These are phyloP conservation scores for Dactylellina parvicollis DNA, from an alignment of 2,329 filamentous ascomycete species.

Conservation along the genomic window DNA sequence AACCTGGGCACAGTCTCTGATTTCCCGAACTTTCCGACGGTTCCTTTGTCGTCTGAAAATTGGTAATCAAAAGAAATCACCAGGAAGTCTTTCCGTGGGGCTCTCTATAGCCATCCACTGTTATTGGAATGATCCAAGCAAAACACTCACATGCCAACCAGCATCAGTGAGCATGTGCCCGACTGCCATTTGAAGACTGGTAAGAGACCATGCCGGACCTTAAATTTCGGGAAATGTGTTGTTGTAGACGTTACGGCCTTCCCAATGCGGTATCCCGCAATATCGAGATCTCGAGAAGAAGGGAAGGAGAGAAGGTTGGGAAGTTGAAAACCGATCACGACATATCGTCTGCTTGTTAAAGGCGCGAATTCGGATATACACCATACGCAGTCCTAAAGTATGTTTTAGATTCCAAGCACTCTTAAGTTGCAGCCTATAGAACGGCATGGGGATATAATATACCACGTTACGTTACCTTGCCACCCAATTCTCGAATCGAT, in stretches of 20 bases:
- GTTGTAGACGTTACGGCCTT: constrained; percentile 24
- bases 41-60: constrained; percentile 1
- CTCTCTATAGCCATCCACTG: not conserved
- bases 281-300: not conserved
- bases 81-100: not conserved
- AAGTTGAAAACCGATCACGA: constrained; percentile 36
- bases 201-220: not conserved
- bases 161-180: not conserved
- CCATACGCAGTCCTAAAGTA: not conserved
- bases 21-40: not conserved
- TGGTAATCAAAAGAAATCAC: not conserved
- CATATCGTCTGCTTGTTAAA: constrained; percentile 35
- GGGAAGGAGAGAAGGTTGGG: constrained; percentile 25
- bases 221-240: constrained; percentile 20
- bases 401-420: not conserved
- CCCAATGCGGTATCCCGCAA: constrained; percentile 4
- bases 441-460: not conserved
- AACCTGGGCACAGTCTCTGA: too few species aligned
- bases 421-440: constrained; percentile 15
- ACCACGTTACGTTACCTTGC: constrained; percentile 22
- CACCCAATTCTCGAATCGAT: too few species aligned
- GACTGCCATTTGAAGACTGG: constrained; percentile 5
- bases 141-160: constrained; percentile 3
- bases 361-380: constrained; percentile 10
- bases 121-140: not conserved